Evolutionary conservation across 2,329 filamentous ascomycete genomes (phyloP).

Genomic region (Talaromyces rugulosus): DNA sequence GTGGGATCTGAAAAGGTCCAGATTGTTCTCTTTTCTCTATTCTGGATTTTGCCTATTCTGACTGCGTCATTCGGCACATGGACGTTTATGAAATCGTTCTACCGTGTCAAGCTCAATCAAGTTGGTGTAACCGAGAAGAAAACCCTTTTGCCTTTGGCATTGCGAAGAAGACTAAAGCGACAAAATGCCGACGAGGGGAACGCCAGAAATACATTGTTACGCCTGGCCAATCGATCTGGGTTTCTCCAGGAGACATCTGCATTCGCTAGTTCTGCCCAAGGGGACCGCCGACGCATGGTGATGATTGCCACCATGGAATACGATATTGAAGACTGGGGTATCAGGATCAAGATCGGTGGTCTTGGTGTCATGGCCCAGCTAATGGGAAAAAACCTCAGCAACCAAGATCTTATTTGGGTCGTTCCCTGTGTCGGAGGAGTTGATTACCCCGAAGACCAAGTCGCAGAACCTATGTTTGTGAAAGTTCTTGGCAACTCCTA

Average conservation of each 20-base stretch:
- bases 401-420: conserved; percentile 65
- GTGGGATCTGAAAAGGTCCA: conserved; percentile 53
- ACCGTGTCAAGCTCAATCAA: conserved; percentile 61
- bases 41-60: conserved; percentile 51
- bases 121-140: conserved; percentile 52
- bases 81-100: conserved; percentile 59
- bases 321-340: conserved; percentile 65
- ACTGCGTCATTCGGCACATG: conserved; percentile 50
- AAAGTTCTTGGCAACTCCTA: conserved; percentile 59
- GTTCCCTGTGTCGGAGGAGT: conserved; percentile 60
- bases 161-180: conserved; percentile 33
- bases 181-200: conserved; percentile 21
- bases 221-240: conserved; percentile 30
- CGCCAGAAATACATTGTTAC: conserved; percentile 30
- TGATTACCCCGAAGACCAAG: conserved; percentile 58
- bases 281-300: conserved; percentile 47
- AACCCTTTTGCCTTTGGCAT: conserved; percentile 32
- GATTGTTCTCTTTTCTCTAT: conserved; percentile 51
- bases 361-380: conserved; percentile 67
- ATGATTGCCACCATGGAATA: conserved; percentile 70
- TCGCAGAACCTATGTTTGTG: conserved; percentile 58
- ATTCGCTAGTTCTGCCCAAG: conserved; percentile 25
- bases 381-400: conserved; percentile 62
- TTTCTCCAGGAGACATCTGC: conserved; percentile 35
- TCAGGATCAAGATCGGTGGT: conserved; percentile 69